Evolutionary conservation across 176 grass and related monocot genomes (phyloP), one percentile per base, ranked within the genome.

Genomic region (Bothriochloa decipiens): DNA sequence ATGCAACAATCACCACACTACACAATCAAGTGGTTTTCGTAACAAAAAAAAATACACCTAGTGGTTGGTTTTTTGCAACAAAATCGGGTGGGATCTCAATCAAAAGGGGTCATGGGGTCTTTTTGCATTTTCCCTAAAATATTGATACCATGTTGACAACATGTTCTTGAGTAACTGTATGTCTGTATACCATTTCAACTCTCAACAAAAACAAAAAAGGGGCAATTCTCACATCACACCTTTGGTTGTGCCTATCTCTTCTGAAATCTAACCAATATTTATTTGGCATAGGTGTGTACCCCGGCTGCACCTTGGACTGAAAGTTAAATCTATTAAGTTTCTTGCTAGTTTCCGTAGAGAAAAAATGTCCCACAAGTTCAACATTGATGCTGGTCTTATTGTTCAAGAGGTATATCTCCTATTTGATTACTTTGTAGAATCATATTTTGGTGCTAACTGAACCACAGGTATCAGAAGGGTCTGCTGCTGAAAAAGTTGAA

Each of bases 381-480:
- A 72, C 13, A 10, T 42, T 22, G 33, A 82, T 14, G 22, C 23
- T 16, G 35, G 80, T 22, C 36, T 82, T 16, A 72, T 82, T 71
- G 80, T 82, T 29, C 3, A 3, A 41, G 14, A 82, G 47, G 80
- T 72, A 71, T 11, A 11, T 13, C 14, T 35, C 32, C 28, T 18
- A 11, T 12, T 14, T 70, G 22, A 1, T 70, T 81, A 58, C 16
- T 70, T 5, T 36, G 7, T 37, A 22, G 7, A 81, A 20, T 52
- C 15, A 52, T 32, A 58, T 14, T 57, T 58, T 36, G 3, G 6
- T 76, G 10, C 28, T 3, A 68, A 58, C 11, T 71, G 33, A 71
- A 70, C 8, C 14, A 40, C 50, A 82, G 66, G 66, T 82, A 5
- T 53, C 47, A 22, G 13, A 27, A 20, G 79, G n/a, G 18, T 81